Evolutionary conservation across 2,329 filamentous ascomycete genomes (phyloP), one percentile per base, ranked within the genome.

Genomic region (Trichoderma semiorbis): DNA sequence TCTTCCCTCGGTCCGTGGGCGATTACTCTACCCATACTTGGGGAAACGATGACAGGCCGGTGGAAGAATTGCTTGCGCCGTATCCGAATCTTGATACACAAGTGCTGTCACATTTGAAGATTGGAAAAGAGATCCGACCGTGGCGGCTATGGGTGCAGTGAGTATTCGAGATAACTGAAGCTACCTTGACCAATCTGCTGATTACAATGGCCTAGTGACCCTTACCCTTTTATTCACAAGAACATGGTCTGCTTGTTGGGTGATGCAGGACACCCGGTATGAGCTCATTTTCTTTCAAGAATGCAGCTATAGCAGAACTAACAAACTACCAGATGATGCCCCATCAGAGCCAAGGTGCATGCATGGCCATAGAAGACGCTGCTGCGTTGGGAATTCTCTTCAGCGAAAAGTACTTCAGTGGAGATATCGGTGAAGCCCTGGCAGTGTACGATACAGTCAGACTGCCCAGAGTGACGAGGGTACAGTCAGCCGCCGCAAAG

Each of bases 361-460:
- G 89, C 75, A 90, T 90, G 88, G 89, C 90, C 0, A 90, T 91
- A 58, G 90, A 92, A 77, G 90, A 92, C 72, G 88, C 89, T 0
- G 90, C 87, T 0, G 88, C 88, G 0, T 78, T 92, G 0, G 90
- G 90, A 0, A 88, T 91, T 18, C 72, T 92, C 0, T 91, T 92
- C 77, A 85, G 80, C 78, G 79, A 80, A 74, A 75, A 77, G 8
- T 79, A 84, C 73, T 87, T 87, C 72, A 74, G 77, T 7, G 86
- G 86, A 4, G 81, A 88, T 72, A 76, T 90, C 18, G 76, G 74
- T 0, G 81, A 87, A 67, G 78, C 85, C 0, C 82, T 90, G 1
- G 76, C 78, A 3, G 80, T 86, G 1, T 90, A 90, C 74, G 80
- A 87, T 63, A 76, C 83, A n/a, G 80, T 89, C 5, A 84, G 88